Percentiles rank a stretch among this genome's conserved stretches.
These are phyloP conservation scores for Tolypocladium pustulatum DNA, from an alignment of 2,329 filamentous ascomycete genomes.

Conservation along the genomic window DNA sequence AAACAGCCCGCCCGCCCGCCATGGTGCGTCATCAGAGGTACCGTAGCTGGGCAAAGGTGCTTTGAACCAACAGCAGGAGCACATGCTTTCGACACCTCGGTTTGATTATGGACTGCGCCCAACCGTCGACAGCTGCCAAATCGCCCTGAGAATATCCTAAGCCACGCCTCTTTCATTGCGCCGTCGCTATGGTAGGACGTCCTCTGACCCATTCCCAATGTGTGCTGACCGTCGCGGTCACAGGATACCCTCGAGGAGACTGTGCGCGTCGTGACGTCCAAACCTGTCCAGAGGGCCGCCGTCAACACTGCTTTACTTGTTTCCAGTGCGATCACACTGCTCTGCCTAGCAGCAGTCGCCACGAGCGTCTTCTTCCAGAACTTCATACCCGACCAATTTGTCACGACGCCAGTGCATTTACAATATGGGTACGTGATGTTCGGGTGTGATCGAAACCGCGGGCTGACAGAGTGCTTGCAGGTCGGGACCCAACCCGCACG, in stretches of 20 bases:
- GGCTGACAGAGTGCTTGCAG: constrained; percentile 18
- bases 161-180: background rate
- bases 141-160: background rate
- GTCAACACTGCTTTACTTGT: constrained; percentile 36
- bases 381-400: constrained; percentile 45
- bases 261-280: constrained; percentile 34
- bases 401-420: constrained; percentile 40
- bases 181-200: constrained; percentile 1
- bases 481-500: constrained; percentile 41
- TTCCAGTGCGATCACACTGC: constrained; percentile 30
- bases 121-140: background rate
- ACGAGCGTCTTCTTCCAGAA: constrained; percentile 45
- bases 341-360: constrained; percentile 35
- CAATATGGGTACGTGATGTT: constrained; percentile 44
- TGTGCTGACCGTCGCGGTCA: background rate
- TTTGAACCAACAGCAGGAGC: background rate
- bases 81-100: background rate
- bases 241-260: constrained; percentile 26
- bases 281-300: constrained; percentile 37
- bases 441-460: background rate
- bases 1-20: too few species aligned
- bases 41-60: background rate
- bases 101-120: background rate
- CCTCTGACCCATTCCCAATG: background rate
- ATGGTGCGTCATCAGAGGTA: background rate